phyloP scores from a whole-genome alignment of 345 rosid genomes.

The Citrus trifoliata region DNA sequence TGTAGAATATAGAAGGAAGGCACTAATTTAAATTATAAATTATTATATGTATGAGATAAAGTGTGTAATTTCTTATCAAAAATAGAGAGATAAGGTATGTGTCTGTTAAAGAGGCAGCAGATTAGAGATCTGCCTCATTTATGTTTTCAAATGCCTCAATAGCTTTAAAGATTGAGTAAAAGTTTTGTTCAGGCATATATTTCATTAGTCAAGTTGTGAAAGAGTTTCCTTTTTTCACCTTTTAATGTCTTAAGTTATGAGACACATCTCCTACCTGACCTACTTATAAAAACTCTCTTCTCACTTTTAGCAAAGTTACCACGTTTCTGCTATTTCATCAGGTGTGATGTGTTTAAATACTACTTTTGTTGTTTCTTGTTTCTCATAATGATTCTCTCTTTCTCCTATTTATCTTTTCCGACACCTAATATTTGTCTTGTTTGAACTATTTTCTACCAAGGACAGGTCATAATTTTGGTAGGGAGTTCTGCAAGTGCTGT shows the following conservation, averaged over 20 bases:
- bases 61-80: not conserved
- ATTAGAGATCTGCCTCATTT: not conserved
- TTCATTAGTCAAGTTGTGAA: not conserved
- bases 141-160: not conserved
- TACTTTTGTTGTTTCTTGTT: not conserved
- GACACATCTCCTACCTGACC: not conserved
- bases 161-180: not conserved
- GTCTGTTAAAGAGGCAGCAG: not conserved
- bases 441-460: not conserved
- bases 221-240: not conserved
- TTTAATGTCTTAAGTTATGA: not conserved
- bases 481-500: conserved; percentile 65
- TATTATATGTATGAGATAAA: not conserved
- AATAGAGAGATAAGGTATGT: not conserved
- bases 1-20: not conserved
- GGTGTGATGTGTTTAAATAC: not conserved
- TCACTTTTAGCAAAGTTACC: not conserved
- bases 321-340: not conserved
- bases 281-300: not conserved
- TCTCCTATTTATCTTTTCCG: too few relatives aligned
- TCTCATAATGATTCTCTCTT: not conserved
- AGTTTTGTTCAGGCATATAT: not conserved
- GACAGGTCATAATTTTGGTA: conserved; percentile 66
- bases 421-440: not conserved
- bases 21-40: not conserved